Evolutionary conservation across 495 filamentous ascomycete species (phyloP).

Genomic region (Jackrogersella multiformis): DNA sequence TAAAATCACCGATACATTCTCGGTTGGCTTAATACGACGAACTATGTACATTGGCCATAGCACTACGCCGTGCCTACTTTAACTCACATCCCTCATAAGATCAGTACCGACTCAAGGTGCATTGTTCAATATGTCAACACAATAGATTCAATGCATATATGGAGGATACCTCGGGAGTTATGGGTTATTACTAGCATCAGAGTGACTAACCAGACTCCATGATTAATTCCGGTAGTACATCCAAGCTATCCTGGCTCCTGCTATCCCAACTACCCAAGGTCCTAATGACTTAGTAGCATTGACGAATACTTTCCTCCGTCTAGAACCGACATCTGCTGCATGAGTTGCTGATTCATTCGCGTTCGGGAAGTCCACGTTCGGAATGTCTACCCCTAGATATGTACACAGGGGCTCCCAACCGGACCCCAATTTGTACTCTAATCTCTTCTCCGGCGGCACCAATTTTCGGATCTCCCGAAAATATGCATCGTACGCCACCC

Average conservation of each 20-base stretch:
- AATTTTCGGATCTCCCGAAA: slow-evolving; percentile 35
- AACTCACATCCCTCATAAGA: neutral
- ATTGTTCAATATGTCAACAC: slow-evolving; percentile 4
- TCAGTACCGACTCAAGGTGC: neutral
- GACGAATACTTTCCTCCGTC: no score
- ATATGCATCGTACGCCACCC: slow-evolving; percentile 32
- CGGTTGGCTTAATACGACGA: neutral
- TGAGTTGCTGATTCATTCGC: no score
- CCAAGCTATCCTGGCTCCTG: no score
- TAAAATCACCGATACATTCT: neutral
- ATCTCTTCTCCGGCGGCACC: slow-evolving; percentile 46
- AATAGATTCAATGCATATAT: no score
- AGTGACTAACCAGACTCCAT: no score
- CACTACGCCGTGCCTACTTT: neutral
- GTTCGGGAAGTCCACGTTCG: no score
- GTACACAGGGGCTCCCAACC: slow-evolving; percentile 59
- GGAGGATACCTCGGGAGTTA: no score
- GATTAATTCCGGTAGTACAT: no score
- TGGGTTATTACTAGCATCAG: no score
- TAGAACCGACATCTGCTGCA: no score
- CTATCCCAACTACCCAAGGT: no score
- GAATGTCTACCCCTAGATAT: slow-evolving; percentile 36
- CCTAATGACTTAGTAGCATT: no score
- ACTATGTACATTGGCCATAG: neutral
- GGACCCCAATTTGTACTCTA: slow-evolving; percentile 56